Evolutionary conservation across 2,329 filamentous ascomycete genomes (phyloP).

Genomic region (Botrytis squamosa): DNA sequence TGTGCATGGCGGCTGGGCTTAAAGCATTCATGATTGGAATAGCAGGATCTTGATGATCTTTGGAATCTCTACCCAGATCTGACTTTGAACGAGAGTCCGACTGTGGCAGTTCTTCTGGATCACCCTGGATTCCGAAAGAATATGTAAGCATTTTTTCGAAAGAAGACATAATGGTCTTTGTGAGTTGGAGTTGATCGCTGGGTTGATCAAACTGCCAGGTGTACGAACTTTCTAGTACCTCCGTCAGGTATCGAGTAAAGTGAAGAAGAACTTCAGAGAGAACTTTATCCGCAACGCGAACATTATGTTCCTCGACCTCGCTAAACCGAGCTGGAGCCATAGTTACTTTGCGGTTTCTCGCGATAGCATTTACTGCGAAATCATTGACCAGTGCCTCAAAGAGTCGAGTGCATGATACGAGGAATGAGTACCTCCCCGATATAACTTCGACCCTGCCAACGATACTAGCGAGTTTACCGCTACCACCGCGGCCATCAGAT

Average conservation of each 20-base stretch:
- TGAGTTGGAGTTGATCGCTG: conserved; percentile 67
- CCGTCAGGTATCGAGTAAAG: conserved; percentile 73
- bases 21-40: conserved; percentile 46
- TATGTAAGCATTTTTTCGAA: conserved; percentile 71
- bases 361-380: conserved; percentile 66
- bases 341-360: conserved; percentile 55
- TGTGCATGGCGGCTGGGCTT: conserved; percentile 68
- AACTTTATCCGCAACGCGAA: conserved; percentile 75
- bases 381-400: conserved; percentile 77
- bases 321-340: conserved; percentile 50
- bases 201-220: conserved; percentile 79
- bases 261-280: conserved; percentile 69
- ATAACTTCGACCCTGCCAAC: conserved; percentile 81
- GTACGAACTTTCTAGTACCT: conserved; percentile 80
- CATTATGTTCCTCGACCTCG: conserved; percentile 54
- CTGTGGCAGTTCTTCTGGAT: conserved; percentile 44
- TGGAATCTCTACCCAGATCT: not conserved
- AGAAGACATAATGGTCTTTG: conserved; percentile 64
- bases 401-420: conserved; percentile 69
- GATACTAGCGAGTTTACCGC: conserved; percentile 71
- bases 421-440: conserved; percentile 71
- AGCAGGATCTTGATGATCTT: not conserved
- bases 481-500: conserved; percentile 69
- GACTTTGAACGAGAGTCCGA: conserved; percentile 11
- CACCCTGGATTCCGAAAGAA: conserved; percentile 72